Percentiles rank a stretch among this genome's conserved stretches.
Conservation (phyloP, 2,329 filamentous ascomycete genomes). For the Monilinia polystroma region DNA sequence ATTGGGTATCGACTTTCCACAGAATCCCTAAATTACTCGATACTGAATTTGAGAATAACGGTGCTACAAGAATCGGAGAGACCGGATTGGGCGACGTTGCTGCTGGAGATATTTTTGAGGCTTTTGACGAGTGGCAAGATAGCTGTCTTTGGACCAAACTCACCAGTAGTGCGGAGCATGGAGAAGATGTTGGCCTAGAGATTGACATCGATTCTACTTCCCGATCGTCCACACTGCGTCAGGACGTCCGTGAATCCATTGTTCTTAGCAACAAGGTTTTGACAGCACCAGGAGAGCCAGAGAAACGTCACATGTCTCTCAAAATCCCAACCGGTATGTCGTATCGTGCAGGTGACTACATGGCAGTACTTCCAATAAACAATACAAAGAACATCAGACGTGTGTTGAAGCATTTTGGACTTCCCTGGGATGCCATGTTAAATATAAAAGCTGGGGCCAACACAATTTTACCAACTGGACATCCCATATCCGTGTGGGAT, state of each 20-base stretch:
- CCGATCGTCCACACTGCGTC: constrained; percentile 47
- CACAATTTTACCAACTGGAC: constrained; percentile 46
- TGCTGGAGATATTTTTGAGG: constrained; percentile 62
- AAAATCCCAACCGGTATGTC: constrained; percentile 26
- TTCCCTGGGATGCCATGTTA: constrained; percentile 49
- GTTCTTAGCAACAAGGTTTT: constrained; percentile 55
- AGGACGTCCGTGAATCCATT: constrained; percentile 61
- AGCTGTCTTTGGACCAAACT: constrained; percentile 49
- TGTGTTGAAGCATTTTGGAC: constrained; percentile 34
- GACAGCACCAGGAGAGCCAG: constrained; percentile 42
- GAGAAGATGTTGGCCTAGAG: constrained; percentile 10
- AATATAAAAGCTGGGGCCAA: constrained; percentile 46
- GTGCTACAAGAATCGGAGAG: constrained; percentile 11
- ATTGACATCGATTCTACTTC: constrained; percentile 28
- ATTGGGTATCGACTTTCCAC: constrained; percentile 63
- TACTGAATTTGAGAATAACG: constrained; percentile 27
- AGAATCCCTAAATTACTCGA: constrained; percentile 64
- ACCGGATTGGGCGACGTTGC: constrained; percentile 17
- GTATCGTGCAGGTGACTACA: constrained; percentile 31
- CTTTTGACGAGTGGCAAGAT: constrained; percentile 69
- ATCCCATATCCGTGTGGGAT: constrained; percentile 52
- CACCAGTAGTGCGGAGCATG: constrained; percentile 21
- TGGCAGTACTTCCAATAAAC: constrained; percentile 30
- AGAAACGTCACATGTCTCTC: constrained; percentile 61
- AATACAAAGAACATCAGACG: constrained; percentile 24